Evolutionary conservation across 139 green algal species (phyloP), one percentile per base, ranked within the genome.

Genomic region (Auxenochlorella protothecoides): DNA sequence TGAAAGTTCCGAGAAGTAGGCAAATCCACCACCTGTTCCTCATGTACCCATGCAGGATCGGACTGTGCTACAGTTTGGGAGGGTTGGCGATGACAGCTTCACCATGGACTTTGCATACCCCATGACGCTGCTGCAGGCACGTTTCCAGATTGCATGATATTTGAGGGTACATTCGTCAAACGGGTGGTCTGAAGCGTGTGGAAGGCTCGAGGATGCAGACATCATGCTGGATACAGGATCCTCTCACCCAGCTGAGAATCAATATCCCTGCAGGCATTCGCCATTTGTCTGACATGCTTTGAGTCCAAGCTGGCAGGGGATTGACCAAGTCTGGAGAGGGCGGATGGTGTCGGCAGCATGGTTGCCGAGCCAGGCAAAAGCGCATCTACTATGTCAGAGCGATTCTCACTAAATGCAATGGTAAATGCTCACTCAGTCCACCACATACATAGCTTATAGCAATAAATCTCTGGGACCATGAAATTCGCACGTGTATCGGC

Each of bases 81-180:
- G 95, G 86, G 85, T 88, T 12, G 87, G 81, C 16, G 76, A 88
- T 9, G 87, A 96, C 74, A 83, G 72, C 9, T 98, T 97, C 89
- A 97, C 91, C 0, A 93, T 97, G 85, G 94, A 98, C 81, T 98
- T 89, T 80, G 67, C 71, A 59, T 94, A 85, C 78, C 91, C 92
- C 6, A 86, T 97, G 54, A 89, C 81, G 3, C 85, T 89, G 12
- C 72, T 87, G 62, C 75, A 80, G 70, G 74, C 55, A 16, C 6
- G 54, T 6, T 51, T 53, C 16, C 63, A 53, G 66, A 6, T 15
- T 15, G 15, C 63, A 66, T 5, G 4, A 3, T 53, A 16, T 16
- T 9, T 15, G 63, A 7, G 63, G 63, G 63, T 5, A 13, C 6
- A 5, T 64, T 64, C 5, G 59, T 15, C 12, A 53, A 53, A n/a